phyloP scores from a whole-genome alignment of 441 rosid species.

The Pelargonium citronellum region DNA sequence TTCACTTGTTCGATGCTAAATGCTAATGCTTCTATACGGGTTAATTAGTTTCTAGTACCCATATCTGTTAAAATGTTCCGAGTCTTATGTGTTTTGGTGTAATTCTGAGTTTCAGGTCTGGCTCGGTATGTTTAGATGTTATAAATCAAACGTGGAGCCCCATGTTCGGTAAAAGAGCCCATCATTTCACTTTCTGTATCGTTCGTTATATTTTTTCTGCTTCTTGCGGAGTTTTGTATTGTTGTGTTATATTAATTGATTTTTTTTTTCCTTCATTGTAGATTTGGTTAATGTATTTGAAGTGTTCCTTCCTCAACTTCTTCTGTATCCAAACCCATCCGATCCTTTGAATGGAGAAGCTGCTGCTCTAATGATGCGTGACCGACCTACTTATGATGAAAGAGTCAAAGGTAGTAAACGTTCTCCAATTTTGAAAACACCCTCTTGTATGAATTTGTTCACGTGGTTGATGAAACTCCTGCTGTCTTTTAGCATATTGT shows the following conservation, averaged over 20 bases:
- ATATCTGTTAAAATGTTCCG: not conserved
- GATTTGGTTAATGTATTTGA: slow-evolving; percentile 93
- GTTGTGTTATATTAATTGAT: slow-evolving; percentile 5
- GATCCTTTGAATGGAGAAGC: slow-evolving; percentile 97
- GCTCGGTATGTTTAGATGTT: slow-evolving; percentile 93
- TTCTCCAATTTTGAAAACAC: too few relatives aligned
- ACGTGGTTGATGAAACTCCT: not conserved
- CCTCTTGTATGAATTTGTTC: not conserved
- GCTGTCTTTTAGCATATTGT: not conserved
- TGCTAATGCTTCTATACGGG: not conserved
- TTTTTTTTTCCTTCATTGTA: slow-evolving; percentile 18
- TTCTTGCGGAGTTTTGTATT: not conserved
- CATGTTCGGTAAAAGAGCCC: slow-evolving; percentile 55
- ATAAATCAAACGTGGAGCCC: slow-evolving; percentile 97
- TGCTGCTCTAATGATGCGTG: slow-evolving; percentile 87
- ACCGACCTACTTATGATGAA: slow-evolving; percentile 65
- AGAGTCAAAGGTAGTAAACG: slow-evolving; percentile 65
- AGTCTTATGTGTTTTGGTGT: not conserved
- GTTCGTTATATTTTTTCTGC: not conserved
- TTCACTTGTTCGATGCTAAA: slow-evolving; percentile 10
- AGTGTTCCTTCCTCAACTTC: slow-evolving; percentile 94
- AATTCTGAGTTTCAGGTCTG: slow-evolving; percentile 59
- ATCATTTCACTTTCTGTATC: not conserved
- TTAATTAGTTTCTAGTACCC: not conserved
- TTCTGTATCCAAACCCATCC: slow-evolving; percentile 82